Conservation (phyloP, 1,139 yeast genomes). For the Taphrina confusa region DNA sequence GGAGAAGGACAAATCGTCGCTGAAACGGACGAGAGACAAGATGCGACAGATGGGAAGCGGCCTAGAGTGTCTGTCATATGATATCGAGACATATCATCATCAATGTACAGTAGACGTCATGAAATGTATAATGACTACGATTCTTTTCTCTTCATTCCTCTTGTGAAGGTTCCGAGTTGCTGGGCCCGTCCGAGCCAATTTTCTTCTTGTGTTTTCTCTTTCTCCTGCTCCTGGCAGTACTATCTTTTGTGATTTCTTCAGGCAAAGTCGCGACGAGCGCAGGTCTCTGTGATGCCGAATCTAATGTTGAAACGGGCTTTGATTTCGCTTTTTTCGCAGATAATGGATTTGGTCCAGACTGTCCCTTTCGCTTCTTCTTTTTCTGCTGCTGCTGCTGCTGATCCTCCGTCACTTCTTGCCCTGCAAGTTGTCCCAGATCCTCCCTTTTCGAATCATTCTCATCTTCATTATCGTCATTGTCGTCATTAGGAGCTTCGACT, state of each 20-base stretch:
- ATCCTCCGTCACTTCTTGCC: background rate
- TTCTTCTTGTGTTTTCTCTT: conserved; percentile 13
- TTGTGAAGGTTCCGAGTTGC: background rate
- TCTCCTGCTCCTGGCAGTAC: background rate
- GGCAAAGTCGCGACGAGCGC: conserved; percentile 36
- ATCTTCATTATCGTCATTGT: conserved; percentile 4
- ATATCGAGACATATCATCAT: background rate
- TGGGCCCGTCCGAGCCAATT: background rate
- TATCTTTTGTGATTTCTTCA: background rate
- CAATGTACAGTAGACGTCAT: background rate
- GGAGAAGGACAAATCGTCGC: conserved; percentile 18
- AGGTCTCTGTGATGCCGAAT: conserved; percentile 40
- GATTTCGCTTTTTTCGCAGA: conserved; percentile 39
- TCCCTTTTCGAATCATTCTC: background rate
- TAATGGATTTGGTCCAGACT: conserved; percentile 37
- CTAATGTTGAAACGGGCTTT: conserved; percentile 45
- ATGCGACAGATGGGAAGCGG: background rate
- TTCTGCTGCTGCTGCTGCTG: background rate
- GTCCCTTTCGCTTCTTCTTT: conserved; percentile 27
- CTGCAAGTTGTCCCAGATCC: background rate
- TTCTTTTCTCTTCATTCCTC: no score
- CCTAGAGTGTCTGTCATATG: background rate
- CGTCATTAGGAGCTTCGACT: background rate
- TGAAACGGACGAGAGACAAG: conserved; percentile 15
- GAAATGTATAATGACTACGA: no score